Evolutionary conservation across 345 rosid genomes (phyloP).

Genomic region (Tarenaya hassleriana): DNA sequence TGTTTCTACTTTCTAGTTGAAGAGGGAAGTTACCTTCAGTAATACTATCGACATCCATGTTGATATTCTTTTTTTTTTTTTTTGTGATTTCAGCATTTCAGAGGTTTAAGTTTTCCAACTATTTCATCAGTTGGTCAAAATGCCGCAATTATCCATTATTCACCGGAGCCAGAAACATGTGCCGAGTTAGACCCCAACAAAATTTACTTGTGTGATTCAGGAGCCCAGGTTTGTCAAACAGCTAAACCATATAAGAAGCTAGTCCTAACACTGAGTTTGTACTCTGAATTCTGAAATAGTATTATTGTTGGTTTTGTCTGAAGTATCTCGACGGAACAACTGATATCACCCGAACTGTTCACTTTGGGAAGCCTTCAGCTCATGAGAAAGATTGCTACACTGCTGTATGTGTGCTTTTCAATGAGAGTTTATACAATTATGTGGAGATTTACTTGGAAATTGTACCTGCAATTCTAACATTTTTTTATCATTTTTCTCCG

Average conservation of each 20-base stretch:
- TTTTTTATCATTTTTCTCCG: background rate
- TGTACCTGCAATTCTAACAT: too few species aligned
- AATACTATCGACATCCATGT: too few species aligned
- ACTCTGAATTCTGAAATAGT: slow-evolving; percentile 5
- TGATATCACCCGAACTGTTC: slow-evolving; percentile 91
- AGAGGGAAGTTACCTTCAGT: too few species aligned
- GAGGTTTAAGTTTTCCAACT: slow-evolving; percentile 94
- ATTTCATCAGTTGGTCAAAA: slow-evolving; percentile 94
- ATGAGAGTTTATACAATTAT: background rate
- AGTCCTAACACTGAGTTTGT: background rate
- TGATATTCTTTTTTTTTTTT: slow-evolving; percentile 10
- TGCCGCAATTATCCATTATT: slow-evolving; percentile 89
- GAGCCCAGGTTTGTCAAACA: slow-evolving; percentile 71
- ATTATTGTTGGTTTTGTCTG: slow-evolving; percentile 22
- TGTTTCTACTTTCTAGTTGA: too few species aligned
- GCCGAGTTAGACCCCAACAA: slow-evolving; percentile 77
- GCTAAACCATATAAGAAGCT: slow-evolving; percentile 2
- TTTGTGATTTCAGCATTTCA: slow-evolving; percentile 60
- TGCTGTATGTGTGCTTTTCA: slow-evolving; percentile 44
- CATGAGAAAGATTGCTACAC: slow-evolving; percentile 91
- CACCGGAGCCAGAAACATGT: slow-evolving; percentile 64
- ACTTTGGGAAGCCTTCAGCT: slow-evolving; percentile 88
- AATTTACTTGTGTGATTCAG: slow-evolving; percentile 90
- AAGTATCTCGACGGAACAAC: slow-evolving; percentile 98
- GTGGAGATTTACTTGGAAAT: background rate